Base-by-base conservation (phyloP, 805 yeast genomes). In the Candida nitratophila region DNA sequence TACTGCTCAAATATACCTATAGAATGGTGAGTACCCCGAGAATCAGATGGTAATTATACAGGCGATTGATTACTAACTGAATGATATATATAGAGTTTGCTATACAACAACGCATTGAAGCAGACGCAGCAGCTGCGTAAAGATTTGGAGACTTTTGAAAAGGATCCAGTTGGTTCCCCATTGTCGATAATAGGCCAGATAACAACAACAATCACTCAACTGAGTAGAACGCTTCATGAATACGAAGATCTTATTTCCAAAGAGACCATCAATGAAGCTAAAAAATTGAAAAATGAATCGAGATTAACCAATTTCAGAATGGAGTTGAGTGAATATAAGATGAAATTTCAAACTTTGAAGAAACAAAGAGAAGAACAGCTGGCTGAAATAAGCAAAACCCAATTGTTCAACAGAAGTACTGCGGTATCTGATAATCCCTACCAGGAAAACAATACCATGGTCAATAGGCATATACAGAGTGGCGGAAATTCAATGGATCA, bases 71-170 rank as follows among this genome's bases (percentile, higher is more conserved):
- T 33, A 33, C 21, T 33, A 33, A 44, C 38, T 39, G 7, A 7
- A 3, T 16, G 4, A 15, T n/a, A n/a, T 15, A 9, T 9, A 19
- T 41, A 74, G 98, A 90, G 89, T 65, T 81, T 96, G 24, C 70
- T 90, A 42, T 88, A 83, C 66, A 91, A 87, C 65, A 95, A 87
- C 62, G 96, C 96, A 9, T 72, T 85, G 44, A 88, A 87, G 62
- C 96, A 90, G 63, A 78, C 88, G 27, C 86, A 79, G 54, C 71
- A 81, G 24, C 66, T 91, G 42, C 76, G 80, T 46, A 76, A 76
- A 48, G 96, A 89, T 53, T 64, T 91, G 40, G 70, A 74, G 17
- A 64, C 69, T 42, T 82, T 91, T 51, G 90, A 83, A 55, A 66
- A 71, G 39, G 78, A 83, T 48, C 71, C 86, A 10, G 71, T 77